Evolutionary conservation across 768 basidiomycete genomes (phyloP).

Genomic region (Termitomyces sp.): DNA sequence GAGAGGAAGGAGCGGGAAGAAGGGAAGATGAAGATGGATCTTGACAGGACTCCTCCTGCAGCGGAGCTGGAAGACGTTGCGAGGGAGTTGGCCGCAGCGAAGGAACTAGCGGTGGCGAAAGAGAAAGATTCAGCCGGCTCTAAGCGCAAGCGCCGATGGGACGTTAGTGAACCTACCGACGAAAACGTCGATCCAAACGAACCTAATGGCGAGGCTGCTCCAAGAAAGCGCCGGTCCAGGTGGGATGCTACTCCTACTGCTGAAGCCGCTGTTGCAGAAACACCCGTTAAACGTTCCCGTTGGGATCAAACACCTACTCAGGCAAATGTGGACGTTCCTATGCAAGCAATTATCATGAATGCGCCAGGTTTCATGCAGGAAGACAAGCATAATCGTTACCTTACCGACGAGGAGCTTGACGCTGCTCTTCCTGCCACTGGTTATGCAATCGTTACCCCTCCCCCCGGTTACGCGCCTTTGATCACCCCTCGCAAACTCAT

Average conservation of each 20-base stretch:
- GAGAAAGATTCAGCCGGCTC: slow-evolving; percentile 39
- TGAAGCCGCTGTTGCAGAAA: slow-evolving; percentile 56
- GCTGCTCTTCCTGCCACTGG: slow-evolving; percentile 82
- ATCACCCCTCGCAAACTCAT: slow-evolving; percentile 60
- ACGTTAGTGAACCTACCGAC: slow-evolving; percentile 58
- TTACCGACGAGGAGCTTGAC: slow-evolving; percentile 95
- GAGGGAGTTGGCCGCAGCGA: slow-evolving; percentile 59
- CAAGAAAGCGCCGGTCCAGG: slow-evolving; percentile 90
- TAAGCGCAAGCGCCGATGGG: slow-evolving; percentile 83
- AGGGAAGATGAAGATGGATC: slow-evolving; percentile 73
- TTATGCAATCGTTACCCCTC: slow-evolving; percentile 90
- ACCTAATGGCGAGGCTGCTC: slow-evolving; percentile 62
- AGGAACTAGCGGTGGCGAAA: slow-evolving; percentile 32
- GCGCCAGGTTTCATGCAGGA: slow-evolving; percentile 84
- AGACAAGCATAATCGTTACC: slow-evolving; percentile 94
- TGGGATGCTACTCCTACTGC: slow-evolving; percentile 93
- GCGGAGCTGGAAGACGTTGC: slow-evolving; percentile 73
- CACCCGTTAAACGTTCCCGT: slow-evolving; percentile 79
- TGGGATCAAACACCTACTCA: slow-evolving; percentile 95
- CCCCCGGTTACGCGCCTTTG: slow-evolving; percentile 87
- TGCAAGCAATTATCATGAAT: slow-evolving; percentile 85
- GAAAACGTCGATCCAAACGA: slow-evolving; percentile 65
- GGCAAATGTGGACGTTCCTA: slow-evolving; percentile 52
- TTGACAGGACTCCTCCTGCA: slow-evolving; percentile 90
- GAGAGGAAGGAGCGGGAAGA: slow-evolving; percentile 75